Evolutionary conservation across 805 yeast genomes (phyloP).

Genomic region (Candida sakaeoensis): DNA sequence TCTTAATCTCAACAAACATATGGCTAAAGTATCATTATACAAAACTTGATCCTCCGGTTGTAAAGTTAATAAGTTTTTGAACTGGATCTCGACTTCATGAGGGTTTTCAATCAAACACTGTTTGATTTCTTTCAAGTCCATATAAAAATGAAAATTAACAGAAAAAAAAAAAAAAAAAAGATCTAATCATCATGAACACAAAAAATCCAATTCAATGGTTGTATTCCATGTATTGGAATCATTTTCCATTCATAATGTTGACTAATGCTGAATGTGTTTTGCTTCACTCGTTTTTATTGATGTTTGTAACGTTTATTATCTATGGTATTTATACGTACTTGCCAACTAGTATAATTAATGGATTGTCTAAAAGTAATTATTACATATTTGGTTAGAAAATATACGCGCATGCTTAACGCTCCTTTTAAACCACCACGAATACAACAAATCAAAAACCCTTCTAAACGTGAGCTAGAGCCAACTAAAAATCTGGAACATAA

Average conservation of each 20-base stretch:
- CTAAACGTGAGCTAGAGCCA: neutral
- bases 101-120: constrained; percentile 7
- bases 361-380: constrained; percentile 30
- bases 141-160: neutral
- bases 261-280: constrained; percentile 34
- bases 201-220: constrained; percentile 2
- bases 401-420: constrained; percentile 23
- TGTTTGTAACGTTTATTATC: constrained; percentile 21
- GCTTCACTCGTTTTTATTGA: constrained; percentile 10
- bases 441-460: constrained; percentile 4
- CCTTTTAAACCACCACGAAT: constrained; percentile 53
- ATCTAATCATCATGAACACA: neutral
- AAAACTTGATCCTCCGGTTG: constrained; percentile 19
- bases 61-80: constrained; percentile 14
- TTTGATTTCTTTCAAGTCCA: constrained; percentile 4
- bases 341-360: constrained; percentile 25
- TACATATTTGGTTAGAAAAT: constrained; percentile 30
- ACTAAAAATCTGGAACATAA: neutral
- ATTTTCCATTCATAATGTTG: constrained; percentile 48
- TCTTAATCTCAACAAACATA: constrained; percentile 55
- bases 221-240: constrained; percentile 35
- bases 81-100: neutral
- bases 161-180: neutral
- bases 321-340: constrained; percentile 25
- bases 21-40: constrained; percentile 56